Conservation (phyloP, 2,329 filamentous ascomycete species). For the Cryphonectria parasitica region DNA sequence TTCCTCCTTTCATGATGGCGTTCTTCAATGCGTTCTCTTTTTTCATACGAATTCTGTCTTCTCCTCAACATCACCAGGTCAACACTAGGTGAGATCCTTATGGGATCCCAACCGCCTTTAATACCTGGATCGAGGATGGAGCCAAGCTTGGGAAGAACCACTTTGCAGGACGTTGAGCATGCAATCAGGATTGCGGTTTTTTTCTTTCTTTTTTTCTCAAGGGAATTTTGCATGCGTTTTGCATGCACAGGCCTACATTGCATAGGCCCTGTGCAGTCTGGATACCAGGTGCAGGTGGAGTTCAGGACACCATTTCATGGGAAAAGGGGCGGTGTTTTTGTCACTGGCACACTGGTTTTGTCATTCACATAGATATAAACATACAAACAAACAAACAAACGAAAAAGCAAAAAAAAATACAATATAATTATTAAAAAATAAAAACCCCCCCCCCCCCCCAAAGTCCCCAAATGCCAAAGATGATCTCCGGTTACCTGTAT, state of each 20-base stretch:
- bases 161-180: neutral
- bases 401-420: neutral
- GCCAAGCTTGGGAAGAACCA: neutral
- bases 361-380: neutral
- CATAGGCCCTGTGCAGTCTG: neutral
- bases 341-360: neutral
- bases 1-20: neutral
- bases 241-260: neutral
- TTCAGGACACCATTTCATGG: neutral
- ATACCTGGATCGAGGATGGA: neutral
- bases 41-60: neutral
- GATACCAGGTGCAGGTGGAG: slow-evolving; percentile 3
- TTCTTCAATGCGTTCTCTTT: neutral
- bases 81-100: neutral
- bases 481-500: too few relatives aligned
- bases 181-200: neutral
- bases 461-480: too few relatives aligned
- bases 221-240: neutral
- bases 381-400: neutral
- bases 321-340: neutral
- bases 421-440: neutral
- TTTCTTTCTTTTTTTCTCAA: neutral
- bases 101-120: neutral
- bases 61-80: neutral
- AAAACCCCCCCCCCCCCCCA: neutral